Evolutionary conservation across 352 stramenopile genomes (phyloP).

Genomic region (Pythium periplocum): DNA sequence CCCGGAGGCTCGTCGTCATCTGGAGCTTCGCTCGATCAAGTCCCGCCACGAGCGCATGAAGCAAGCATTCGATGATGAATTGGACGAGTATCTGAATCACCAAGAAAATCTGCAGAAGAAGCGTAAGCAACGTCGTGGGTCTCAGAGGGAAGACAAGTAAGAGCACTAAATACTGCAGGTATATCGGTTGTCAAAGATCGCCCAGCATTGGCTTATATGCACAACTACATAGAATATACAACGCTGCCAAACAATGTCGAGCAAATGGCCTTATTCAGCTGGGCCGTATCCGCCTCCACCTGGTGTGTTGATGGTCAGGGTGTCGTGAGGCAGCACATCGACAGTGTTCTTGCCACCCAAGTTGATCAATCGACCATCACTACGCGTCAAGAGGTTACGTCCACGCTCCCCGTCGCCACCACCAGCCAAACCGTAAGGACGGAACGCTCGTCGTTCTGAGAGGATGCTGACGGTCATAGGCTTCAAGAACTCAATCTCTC

Average conservation of each 20-base stretch:
- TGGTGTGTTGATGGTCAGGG: conserved; percentile 94
- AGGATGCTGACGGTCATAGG: conserved; percentile 96
- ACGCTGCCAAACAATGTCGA: too few species aligned
- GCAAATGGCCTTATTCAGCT: neutral
- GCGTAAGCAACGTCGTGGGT: conserved; percentile 1
- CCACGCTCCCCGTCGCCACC: conserved; percentile 87
- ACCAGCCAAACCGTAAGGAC: conserved; percentile 93
- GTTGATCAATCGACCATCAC: conserved; percentile 65
- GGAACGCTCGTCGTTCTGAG: conserved; percentile 93
- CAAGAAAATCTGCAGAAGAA: conserved; percentile 10
- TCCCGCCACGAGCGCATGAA: conserved; percentile 49
- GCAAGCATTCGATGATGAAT: conserved; percentile 49
- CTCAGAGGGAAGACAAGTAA: too few species aligned
- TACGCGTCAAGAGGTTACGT: conserved; percentile 89
- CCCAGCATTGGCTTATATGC: neutral
- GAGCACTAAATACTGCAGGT: too few species aligned
- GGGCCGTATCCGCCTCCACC: conserved; percentile 94
- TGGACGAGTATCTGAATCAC: conserved; percentile 53
- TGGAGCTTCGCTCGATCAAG: conserved; percentile 25
- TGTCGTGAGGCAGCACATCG: conserved; percentile 87
- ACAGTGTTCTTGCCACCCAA: conserved; percentile 94
- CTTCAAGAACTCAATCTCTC: conserved; percentile 94
- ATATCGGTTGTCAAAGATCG: too few species aligned
- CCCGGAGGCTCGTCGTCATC: conserved; percentile 13
- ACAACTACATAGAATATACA: conserved; percentile 4